Base-by-base conservation (phyloP, 495 filamentous ascomycete species). In the Monascus purpureus region DNA sequence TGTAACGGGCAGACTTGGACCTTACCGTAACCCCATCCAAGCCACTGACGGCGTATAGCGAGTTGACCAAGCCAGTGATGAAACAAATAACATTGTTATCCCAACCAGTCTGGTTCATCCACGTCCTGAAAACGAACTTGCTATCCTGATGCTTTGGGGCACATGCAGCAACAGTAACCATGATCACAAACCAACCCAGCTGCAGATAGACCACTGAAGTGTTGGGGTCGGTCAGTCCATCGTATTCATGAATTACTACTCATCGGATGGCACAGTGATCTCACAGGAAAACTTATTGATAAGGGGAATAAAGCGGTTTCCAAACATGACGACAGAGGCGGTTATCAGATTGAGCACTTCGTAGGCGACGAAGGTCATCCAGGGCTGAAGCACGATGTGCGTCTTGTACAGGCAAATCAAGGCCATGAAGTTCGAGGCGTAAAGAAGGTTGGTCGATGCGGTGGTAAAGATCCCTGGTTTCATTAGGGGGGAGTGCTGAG, bases 31-130 rank as follows among this genome's bases (percentile, higher is more conserved):
- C 52, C 8, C 56, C 56, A 47, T 80, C 79, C 8, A 80, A 69
- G 0, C 80, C 82, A 8, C 82, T 81, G 20, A 88, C 65, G 0
- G 81, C 71, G 40, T 77, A 88, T 6, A 82, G 68, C 1, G 80
- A 81, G 42, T 88, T 88, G 13, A 88, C 64, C 28, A 85, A 68
- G 0, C 82, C 81, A 0, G 74, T 62, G 12, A 85, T 57, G 44
- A 88, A 88, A n/a, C 72, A 80, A 17, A 88, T 67, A 0, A 75
- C 80, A 36, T 72, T 64, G 22, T 61, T 72, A 20, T 59, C 56
- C 66, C 73, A 86, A 0, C 79, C 80, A 1, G 74, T 79, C 13
- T 68, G 46, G 29, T 82, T 80, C 16, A 72, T 72, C 59, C 71
- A 77, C 4, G 73, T 57, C 6, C 55, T 63, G 67, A 75, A 80